phyloP scores from a whole-genome alignment of 495 filamentous ascomycete genomes.

The Aspergillus biplanus region DNA sequence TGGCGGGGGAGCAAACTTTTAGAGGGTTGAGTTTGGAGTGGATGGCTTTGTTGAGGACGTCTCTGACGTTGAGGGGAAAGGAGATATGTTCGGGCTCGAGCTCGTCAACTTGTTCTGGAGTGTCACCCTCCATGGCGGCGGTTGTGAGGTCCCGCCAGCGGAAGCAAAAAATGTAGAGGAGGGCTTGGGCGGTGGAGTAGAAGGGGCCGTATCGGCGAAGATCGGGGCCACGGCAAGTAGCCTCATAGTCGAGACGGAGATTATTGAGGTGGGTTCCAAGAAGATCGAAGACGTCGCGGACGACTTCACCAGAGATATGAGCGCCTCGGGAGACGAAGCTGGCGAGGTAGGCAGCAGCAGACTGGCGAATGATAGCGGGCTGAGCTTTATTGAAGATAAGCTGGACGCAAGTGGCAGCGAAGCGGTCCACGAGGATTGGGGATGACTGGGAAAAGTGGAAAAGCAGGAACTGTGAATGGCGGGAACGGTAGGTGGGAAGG shows the following conservation, averaged over 20 bases:
- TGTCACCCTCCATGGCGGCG: constrained; percentile 53
- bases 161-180: constrained; percentile 97
- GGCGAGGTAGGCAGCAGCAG: constrained; percentile 88
- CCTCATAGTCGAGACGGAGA: constrained; percentile 65
- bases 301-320: constrained; percentile 71
- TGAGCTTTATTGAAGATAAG: constrained; percentile 65
- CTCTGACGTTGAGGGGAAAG: constrained; percentile 75
- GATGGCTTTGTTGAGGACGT: constrained; percentile 72
- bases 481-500: constrained; percentile 82
- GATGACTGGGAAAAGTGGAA: constrained; percentile 90
- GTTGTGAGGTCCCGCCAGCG: constrained; percentile 88
- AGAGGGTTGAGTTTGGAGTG: constrained; percentile 89
- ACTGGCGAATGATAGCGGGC: constrained; percentile 72
- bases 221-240: constrained; percentile 77
- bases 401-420: constrained; percentile 76
- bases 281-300: constrained; percentile 75
- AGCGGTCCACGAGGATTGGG: constrained; percentile 72
- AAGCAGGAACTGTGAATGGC: constrained; percentile 86
- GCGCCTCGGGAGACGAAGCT: constrained; percentile 90
- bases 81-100: constrained; percentile 64
- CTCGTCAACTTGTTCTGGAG: constrained; percentile 53
- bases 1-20: constrained; percentile 91
- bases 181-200: constrained; percentile 85
- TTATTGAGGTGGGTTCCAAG: constrained; percentile 73
- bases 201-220: constrained; percentile 80